These are phyloP conservation scores for Corinectria fuckeliana DNA, from an alignment of 2,329 filamentous ascomycete species.

Conservation along the genomic window DNA sequence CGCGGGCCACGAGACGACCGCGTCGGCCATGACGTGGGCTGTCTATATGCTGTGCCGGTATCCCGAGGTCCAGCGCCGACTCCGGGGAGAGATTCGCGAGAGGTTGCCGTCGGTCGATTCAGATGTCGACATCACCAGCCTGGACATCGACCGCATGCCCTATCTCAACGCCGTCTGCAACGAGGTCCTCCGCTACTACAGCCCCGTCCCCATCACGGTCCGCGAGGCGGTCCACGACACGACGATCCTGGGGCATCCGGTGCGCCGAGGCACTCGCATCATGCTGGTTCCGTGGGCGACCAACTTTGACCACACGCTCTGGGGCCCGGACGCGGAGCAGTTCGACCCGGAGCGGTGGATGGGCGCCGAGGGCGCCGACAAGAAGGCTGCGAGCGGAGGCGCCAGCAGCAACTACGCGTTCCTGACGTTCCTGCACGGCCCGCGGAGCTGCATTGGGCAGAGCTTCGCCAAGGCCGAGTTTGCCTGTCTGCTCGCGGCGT, in stretches of 20 bases:
- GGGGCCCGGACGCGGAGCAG: constrained; percentile 75
- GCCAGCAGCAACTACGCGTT: constrained; percentile 78
- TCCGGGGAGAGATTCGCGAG: constrained; percentile 72
- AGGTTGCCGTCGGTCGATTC: constrained; percentile 59
- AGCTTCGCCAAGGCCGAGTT: constrained; percentile 85
- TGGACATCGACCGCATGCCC: constrained; percentile 73
- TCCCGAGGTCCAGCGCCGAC: constrained; percentile 67
- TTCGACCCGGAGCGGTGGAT: constrained; percentile 86
- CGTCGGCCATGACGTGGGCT: constrained; percentile 77
- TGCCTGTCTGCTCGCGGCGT: constrained; percentile 78
- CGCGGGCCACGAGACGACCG: constrained; percentile 82
- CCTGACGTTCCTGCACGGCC: constrained; percentile 85
- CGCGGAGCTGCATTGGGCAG: constrained; percentile 83
- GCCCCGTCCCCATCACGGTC: constrained; percentile 74
- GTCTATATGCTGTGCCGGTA: constrained; percentile 72
- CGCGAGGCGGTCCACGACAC: constrained; percentile 71
- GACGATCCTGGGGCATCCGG: constrained; percentile 65
- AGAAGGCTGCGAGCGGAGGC: constrained; percentile 67
- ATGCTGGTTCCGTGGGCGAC: constrained; percentile 70
- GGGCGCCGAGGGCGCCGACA: constrained; percentile 43
- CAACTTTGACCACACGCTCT: constrained; percentile 72
- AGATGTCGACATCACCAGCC: constrained; percentile 44
- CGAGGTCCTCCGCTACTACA: constrained; percentile 76
- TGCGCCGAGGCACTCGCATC: constrained; percentile 75
- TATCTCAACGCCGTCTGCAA: constrained; percentile 82